These are phyloP conservation scores for Phaseolus coccineus DNA, from an alignment of 331 rosid genomes.

Conservation along the genomic window DNA sequence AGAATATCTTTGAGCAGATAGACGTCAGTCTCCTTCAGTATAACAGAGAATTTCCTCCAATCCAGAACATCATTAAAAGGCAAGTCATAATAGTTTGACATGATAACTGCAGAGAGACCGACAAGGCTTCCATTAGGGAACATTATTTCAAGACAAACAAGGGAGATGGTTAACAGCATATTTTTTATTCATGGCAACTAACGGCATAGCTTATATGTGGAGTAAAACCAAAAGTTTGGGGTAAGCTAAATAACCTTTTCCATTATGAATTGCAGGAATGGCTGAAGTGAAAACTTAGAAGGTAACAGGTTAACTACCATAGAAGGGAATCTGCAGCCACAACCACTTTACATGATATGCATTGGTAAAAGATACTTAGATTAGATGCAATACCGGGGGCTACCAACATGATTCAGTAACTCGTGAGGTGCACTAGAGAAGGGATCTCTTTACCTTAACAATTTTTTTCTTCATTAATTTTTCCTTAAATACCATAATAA, in stretches of 20 bases:
- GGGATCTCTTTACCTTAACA: background rate
- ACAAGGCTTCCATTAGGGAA: slow-evolving; percentile 24
- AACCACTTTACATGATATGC: slow-evolving; percentile 2
- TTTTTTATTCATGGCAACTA: background rate
- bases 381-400: background rate
- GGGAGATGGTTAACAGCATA: background rate
- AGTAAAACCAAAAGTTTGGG: background rate
- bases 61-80: slow-evolving; percentile 50
- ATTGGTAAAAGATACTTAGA: background rate
- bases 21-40: slow-evolving; percentile 40
- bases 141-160: background rate
- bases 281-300: background rate
- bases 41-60: slow-evolving; percentile 45
- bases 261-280: slow-evolving; percentile 1
- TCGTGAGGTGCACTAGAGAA: background rate
- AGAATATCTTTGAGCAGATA: slow-evolving; percentile 36
- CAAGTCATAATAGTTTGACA: slow-evolving; percentile 41
- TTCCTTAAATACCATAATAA: background rate
- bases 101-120: slow-evolving; percentile 42
- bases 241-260: background rate
- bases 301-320: background rate
- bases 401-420: background rate
- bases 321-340: background rate
- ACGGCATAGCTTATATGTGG: background rate
- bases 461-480: background rate